Conservation (phyloP, 2,329 filamentous ascomycete genomes). For the Clonostachys rosea region DNA sequence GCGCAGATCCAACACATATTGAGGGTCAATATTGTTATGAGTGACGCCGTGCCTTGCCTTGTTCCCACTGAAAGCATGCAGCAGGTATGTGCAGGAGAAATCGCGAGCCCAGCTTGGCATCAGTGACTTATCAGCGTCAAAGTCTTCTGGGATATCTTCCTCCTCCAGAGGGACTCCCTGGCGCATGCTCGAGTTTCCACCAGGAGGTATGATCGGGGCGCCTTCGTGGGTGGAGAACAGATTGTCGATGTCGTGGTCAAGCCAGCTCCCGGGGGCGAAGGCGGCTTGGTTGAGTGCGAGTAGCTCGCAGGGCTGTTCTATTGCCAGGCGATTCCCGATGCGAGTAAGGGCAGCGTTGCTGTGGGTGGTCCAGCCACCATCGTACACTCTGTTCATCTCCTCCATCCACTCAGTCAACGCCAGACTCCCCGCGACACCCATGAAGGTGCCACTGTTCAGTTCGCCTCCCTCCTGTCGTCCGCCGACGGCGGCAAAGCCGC, state of each 20-base stretch:
- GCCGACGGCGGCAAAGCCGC: conserved; percentile 8
- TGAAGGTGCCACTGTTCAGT: conserved; percentile 14
- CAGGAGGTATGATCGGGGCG: neutral
- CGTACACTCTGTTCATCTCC: conserved; percentile 16
- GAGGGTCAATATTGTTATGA: conserved; percentile 8
- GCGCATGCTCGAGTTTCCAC: neutral
- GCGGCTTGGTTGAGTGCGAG: conserved; percentile 14
- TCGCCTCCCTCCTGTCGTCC: conserved; percentile 8
- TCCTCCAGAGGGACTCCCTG: neutral
- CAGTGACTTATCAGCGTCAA: conserved; percentile 1
- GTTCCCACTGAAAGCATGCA: conserved; percentile 11
- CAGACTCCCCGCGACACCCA: conserved; percentile 8
- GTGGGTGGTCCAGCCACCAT: conserved; percentile 18
- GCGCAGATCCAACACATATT: conserved; percentile 10
- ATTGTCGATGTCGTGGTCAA: conserved; percentile 1
- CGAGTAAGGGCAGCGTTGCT: conserved; percentile 14
- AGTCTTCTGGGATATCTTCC: conserved; percentile 1
- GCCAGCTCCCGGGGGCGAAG: conserved; percentile 14
- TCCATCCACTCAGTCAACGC: conserved; percentile 11
- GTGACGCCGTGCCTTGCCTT: conserved; percentile 2
- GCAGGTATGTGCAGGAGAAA: conserved; percentile 11
- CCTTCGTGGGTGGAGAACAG: conserved; percentile 8
- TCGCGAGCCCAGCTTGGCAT: conserved; percentile 8
- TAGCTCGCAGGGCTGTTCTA: conserved; percentile 12
- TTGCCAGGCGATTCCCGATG: conserved; percentile 39